These are phyloP conservation scores for Amanita polypyramis DNA, from an alignment of 768 basidiomycete genomes.

Conservation along the genomic window DNA sequence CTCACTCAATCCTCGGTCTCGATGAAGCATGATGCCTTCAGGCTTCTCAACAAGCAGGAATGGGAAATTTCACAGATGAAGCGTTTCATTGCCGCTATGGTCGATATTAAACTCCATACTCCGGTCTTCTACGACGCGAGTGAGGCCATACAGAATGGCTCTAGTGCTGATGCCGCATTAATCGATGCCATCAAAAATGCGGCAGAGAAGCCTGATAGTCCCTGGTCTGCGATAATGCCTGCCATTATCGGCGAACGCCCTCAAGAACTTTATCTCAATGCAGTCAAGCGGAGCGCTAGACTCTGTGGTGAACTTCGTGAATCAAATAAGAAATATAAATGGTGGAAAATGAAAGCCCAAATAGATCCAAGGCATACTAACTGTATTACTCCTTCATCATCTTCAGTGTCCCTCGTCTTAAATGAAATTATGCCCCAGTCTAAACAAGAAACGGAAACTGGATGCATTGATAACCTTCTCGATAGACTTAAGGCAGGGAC, in stretches of 20 bases:
- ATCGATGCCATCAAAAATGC: neutral
- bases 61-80: neutral
- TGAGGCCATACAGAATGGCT: neutral
- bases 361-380: neutral
- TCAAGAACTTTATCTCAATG: neutral
- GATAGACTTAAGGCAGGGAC: neutral
- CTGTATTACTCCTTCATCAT: slow-evolving; percentile 1
- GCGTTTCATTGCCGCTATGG: neutral
- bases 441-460: neutral
- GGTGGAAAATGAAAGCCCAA: slow-evolving; percentile 4
- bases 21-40: neutral
- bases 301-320: neutral
- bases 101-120: neutral
- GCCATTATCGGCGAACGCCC: neutral
- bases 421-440: neutral
- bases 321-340: neutral
- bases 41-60: neutral
- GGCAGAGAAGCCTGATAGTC: neutral
- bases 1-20: neutral
- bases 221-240: slow-evolving; percentile 1
- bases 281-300: neutral
- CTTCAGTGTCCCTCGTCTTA: neutral
- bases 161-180: neutral
- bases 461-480: neutral
- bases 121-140: neutral